Percentiles rank a stretch among this genome's conserved stretches.
phyloP scores from a whole-genome alignment of 805 yeast genomes.

The Yamadazyma philogaea region DNA sequence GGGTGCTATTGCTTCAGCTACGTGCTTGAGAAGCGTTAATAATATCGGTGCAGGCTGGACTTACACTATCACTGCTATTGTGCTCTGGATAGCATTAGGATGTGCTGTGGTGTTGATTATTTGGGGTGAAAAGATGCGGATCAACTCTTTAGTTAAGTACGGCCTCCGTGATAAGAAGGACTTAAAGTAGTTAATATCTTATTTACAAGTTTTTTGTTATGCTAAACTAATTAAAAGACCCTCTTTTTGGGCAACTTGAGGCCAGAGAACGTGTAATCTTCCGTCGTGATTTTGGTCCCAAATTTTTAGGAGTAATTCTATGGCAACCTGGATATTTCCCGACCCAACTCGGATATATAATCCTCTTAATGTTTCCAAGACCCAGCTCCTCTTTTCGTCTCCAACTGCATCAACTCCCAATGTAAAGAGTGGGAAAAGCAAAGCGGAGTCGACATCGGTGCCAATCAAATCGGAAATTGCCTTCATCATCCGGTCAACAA shows the following conservation, averaged over 20 bases:
- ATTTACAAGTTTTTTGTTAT: background rate
- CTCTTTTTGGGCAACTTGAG: constrained; percentile 3
- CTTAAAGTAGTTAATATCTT: background rate
- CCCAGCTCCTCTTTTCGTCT: background rate
- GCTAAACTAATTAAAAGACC: constrained; percentile 4
- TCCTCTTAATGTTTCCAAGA: background rate
- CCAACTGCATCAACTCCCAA: constrained; percentile 5
- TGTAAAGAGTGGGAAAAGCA: constrained; percentile 4
- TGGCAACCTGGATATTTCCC: constrained; percentile 3
- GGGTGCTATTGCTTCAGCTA: constrained; percentile 50
- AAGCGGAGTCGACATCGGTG: constrained; percentile 1
- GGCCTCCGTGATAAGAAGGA: constrained; percentile 11
- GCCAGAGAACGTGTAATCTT: constrained; percentile 3
- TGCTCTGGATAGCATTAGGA: constrained; percentile 37
- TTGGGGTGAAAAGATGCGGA: constrained; percentile 40
- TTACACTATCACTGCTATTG: constrained; percentile 46
- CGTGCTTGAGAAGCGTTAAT: constrained; percentile 44
- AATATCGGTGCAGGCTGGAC: constrained; percentile 58
- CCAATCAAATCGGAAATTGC: background rate
- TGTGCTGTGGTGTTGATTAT: constrained; percentile 31
- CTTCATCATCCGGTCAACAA: background rate
- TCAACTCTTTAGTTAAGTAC: constrained; percentile 19
- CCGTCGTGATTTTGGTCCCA: constrained; percentile 3
- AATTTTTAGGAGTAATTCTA: background rate
- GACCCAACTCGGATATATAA: background rate